A percentile compares a stretch with the other conserved stretches of the same genome.
These are phyloP conservation scores for Saturnispora kantuleensis DNA, from an alignment of 805 yeast species.

Conservation along the genomic window DNA sequence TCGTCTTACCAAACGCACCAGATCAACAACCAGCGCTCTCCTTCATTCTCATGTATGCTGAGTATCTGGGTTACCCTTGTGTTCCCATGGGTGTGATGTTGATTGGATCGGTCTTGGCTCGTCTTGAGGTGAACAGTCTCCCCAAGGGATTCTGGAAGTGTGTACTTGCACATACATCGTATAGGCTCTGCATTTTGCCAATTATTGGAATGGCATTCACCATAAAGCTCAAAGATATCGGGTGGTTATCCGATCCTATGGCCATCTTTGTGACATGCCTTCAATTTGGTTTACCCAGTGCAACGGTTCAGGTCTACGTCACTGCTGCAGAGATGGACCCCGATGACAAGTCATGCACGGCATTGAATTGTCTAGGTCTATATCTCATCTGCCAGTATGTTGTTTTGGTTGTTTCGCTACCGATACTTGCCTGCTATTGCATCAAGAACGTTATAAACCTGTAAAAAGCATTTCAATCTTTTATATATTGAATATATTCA, in stretches of 20 bases:
- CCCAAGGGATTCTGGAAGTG: conserved; percentile 51
- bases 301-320: conserved; percentile 49
- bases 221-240: conserved; percentile 34
- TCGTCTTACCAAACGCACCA: conserved; percentile 31
- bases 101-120: conserved; percentile 44
- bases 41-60: conserved; percentile 39
- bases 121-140: conserved; percentile 36
- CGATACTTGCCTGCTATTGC: conserved; percentile 40
- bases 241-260: conserved; percentile 38
- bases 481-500: neutral
- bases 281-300: conserved; percentile 45
- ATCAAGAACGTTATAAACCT: conserved; percentile 23
- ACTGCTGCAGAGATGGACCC: conserved; percentile 50
- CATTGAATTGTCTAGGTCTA: conserved; percentile 48
- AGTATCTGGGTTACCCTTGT: conserved; percentile 41
- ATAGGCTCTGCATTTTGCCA: conserved; percentile 38
- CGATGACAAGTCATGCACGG: conserved; percentile 31
- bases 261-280: conserved; percentile 35
- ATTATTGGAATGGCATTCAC: conserved; percentile 44
- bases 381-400: conserved; percentile 40
- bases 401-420: conserved; percentile 36
- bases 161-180: conserved; percentile 33
- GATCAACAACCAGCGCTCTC: conserved; percentile 46
- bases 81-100: conserved; percentile 47
- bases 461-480: conserved; percentile 2